Percentiles rank a stretch among this genome's conserved stretches.
Conservation (phyloP, 805 yeast species). For the Cyberlindnera galapagoensis region DNA sequence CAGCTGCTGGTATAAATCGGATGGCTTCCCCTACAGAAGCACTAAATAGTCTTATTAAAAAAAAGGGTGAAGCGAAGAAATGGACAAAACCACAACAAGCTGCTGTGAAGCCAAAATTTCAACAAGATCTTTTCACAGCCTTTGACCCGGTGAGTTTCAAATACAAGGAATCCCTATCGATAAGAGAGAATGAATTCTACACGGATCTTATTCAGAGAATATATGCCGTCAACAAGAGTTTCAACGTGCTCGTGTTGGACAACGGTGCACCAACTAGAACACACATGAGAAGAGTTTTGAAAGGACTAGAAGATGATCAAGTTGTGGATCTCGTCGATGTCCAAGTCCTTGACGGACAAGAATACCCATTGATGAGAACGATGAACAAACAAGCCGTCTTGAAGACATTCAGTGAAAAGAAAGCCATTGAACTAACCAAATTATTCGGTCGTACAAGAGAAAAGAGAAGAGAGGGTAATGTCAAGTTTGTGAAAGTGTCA, state of each 20-base stretch:
- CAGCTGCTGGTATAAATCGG: no score
- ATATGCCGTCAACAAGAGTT: slow-evolving; percentile 8
- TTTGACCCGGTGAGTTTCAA: slow-evolving; percentile 18
- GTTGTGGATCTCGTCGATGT: slow-evolving; percentile 17
- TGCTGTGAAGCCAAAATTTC: no score
- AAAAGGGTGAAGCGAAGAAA: no score
- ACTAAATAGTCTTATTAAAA: no score
- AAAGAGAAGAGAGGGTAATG: slow-evolving; percentile 25
- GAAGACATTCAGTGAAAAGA: slow-evolving; percentile 23
- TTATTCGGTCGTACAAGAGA: slow-evolving; percentile 22
- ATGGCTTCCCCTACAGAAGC: no score
- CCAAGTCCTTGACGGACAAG: slow-evolving; percentile 5
- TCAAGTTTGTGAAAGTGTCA: slow-evolving; percentile 43
- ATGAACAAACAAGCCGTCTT: slow-evolving; percentile 19
- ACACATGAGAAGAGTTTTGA: slow-evolving; percentile 10
- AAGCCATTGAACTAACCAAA: slow-evolving; percentile 16
- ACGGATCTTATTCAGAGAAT: slow-evolving; percentile 16
- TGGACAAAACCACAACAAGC: no score
- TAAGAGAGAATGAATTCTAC: slow-evolving; percentile 19
- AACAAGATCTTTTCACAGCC: slow-evolving; percentile 6
- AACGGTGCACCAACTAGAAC: slow-evolving; percentile 7
- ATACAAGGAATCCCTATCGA: slow-evolving; percentile 9
- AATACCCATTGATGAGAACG: slow-evolving; percentile 11
- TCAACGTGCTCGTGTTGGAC: slow-evolving; percentile 10
- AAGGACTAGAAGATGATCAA: slow-evolving; percentile 8